Conservation (phyloP, 495 filamentous ascomycete genomes). For the Penicillium nucicola region DNA sequence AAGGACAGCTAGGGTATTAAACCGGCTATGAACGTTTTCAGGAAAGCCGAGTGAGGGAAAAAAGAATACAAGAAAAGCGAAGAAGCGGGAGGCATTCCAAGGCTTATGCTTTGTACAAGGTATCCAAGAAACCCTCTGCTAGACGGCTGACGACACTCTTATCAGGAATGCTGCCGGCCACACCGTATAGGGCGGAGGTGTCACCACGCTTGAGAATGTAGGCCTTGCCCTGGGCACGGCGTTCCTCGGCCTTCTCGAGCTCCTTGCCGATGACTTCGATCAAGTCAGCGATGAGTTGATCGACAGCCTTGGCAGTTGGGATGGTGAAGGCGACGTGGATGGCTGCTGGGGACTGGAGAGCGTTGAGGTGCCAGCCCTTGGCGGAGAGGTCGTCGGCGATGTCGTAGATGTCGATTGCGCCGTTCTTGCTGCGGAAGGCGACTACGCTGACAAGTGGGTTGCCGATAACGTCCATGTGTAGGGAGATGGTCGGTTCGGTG, state of each 20-base stretch:
- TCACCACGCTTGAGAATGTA: constrained; percentile 56
- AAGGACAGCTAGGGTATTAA: constrained; percentile 3
- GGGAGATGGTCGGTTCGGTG: constrained; percentile 57
- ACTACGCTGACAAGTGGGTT: constrained; percentile 86
- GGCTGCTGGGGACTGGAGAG: constrained; percentile 86
- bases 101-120: constrained; percentile 84
- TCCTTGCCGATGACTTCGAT: constrained; percentile 75
- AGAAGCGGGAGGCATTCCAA: neutral
- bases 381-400: constrained; percentile 78
- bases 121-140: constrained; percentile 89
- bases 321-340: constrained; percentile 95
- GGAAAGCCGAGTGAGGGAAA: constrained; percentile 13
- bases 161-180: constrained; percentile 91
- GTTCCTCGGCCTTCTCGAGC: constrained; percentile 72
- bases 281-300: constrained; percentile 74
- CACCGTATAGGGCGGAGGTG: constrained; percentile 86
- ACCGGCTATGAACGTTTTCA: constrained; percentile 8
- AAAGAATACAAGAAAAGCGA: neutral
- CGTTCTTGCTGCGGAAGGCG: constrained; percentile 71
- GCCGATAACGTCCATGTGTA: constrained; percentile 77
- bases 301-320: constrained; percentile 76
- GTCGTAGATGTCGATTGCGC: constrained; percentile 77
- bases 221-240: constrained; percentile 59
- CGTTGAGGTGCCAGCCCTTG: constrained; percentile 94
- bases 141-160: constrained; percentile 91